These are phyloP conservation scores for Ogataea paradorogensis DNA, from an alignment of 805 yeast species.

Conservation along the genomic window DNA sequence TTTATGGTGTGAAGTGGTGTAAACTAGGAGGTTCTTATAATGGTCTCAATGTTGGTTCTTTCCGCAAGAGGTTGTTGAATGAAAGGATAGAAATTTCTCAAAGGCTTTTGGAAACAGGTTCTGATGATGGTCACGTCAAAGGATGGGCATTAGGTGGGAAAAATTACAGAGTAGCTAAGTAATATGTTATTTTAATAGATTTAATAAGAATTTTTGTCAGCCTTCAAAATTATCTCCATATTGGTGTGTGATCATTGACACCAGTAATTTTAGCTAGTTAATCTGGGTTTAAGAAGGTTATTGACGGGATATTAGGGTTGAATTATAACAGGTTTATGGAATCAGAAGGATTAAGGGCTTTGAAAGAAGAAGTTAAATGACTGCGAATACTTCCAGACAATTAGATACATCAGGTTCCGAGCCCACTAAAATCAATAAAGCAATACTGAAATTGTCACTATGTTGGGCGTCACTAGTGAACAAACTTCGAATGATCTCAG, in stretches of 20 bases:
- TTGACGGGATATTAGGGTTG: too few relatives aligned
- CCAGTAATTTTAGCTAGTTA: background rate
- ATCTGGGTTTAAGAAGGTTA: background rate
- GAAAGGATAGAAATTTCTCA: conserved; percentile 23
- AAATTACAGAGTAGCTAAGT: conserved; percentile 13
- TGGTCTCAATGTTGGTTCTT: conserved; percentile 14
- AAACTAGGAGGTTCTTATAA: conserved; percentile 24
- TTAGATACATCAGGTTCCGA: background rate
- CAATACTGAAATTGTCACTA: conserved; percentile 37
- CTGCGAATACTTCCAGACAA: background rate
- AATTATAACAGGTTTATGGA: background rate
- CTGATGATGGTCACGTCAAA: conserved; percentile 11
- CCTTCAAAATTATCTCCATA: background rate
- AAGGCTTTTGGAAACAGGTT: conserved; percentile 4
- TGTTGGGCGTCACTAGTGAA: conserved; percentile 36
- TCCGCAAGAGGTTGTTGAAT: conserved; percentile 22
- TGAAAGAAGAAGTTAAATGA: background rate
- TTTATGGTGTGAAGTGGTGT: conserved; percentile 55
- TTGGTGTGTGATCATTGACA: conserved; percentile 3
- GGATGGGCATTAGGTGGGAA: conserved; percentile 16
- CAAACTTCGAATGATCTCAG: conserved; percentile 42
- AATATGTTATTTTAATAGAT: background rate
- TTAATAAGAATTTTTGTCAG: background rate
- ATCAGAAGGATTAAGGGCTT: background rate
- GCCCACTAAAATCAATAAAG: conserved; percentile 17